These are phyloP conservation scores for Candida odintsovae DNA, from an alignment of 805 yeast species.

Conservation along the genomic window DNA sequence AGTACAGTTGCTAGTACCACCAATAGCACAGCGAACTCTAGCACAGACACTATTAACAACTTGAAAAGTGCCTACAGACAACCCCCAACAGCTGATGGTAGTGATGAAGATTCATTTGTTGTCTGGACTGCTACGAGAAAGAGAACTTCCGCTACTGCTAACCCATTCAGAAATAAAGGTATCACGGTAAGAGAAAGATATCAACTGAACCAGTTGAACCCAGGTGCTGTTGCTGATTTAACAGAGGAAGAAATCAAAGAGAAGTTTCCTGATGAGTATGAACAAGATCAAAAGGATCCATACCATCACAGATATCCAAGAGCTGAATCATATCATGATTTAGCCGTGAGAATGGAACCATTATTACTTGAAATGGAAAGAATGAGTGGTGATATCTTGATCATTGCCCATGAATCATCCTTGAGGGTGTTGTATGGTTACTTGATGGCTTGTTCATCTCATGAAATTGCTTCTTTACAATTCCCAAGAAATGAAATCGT, in stretches of 20 bases:
- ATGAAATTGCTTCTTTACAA: slow-evolving; percentile 73
- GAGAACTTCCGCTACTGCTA: slow-evolving; percentile 77
- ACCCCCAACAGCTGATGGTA: slow-evolving; percentile 46
- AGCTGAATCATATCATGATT: slow-evolving; percentile 92
- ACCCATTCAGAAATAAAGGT: slow-evolving; percentile 56
- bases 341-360: slow-evolving; percentile 92
- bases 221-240: slow-evolving; percentile 79
- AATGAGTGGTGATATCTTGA: slow-evolving; percentile 77
- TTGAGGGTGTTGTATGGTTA: slow-evolving; percentile 89
- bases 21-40: slow-evolving; percentile 11
- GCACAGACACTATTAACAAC: slow-evolving; percentile 10
- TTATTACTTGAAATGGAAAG: slow-evolving; percentile 90
- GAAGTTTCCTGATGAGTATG: slow-evolving; percentile 65
- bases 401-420: slow-evolving; percentile 91
- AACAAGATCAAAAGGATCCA: slow-evolving; percentile 65
- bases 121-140: slow-evolving; percentile 96
- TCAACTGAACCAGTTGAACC: slow-evolving; percentile 81
- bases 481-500: slow-evolving; percentile 82
- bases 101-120: slow-evolving; percentile 55
- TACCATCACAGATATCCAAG: slow-evolving; percentile 90
- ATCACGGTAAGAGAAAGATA: slow-evolving; percentile 68
- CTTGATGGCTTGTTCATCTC: slow-evolving; percentile 84
- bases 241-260: slow-evolving; percentile 50
- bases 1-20: background rate
- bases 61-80: slow-evolving; percentile 27